Base-by-base conservation (phyloP, 106 monocot genomes). In the Iris macrosiphon region DNA sequence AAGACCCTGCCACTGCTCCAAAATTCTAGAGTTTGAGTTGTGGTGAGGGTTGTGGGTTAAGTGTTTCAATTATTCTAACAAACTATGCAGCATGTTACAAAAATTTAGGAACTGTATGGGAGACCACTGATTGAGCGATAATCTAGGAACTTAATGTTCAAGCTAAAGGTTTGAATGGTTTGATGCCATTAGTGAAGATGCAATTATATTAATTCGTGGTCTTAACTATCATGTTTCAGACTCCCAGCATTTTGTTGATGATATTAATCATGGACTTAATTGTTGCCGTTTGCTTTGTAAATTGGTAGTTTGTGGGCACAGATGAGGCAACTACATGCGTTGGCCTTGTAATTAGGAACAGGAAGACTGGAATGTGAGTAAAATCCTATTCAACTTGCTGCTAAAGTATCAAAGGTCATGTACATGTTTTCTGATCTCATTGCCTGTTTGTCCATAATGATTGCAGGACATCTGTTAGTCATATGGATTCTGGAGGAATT, bases 321-420 rank as follows among this genome's bases (percentile, higher is more conserved):
- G 95, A 96, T 69, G 95, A 96, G 69, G 85, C 82, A 27, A 96
- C 95, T 14, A 96, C 95, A 29, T 96, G 95, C 42, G 82, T 89
- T 2, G 82, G 89, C 42, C 74, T 96, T 47, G 89, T 79, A 23
- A 89, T 96, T 46, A 82, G 85, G 28, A 89, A 85, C 59, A 66
- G 35, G 35, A 68, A 70, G 0, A 89, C 40, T 86, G 85, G 89
- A 83, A 75, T 83, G 87, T 92, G 52, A 83, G 86, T 38, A 2
- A 22, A 55, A 21, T 21, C 20, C 12, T 55, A 12, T 55, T 55
- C 20, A 14, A 19, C 34, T 15, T 44, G 8, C 12, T 37, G 5
- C 5, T 0, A 12, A 37, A 37, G 37, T 12, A 37, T 37, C 37
- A 37, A 37, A 40, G 0, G 19, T 18, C 6, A 27, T 58, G 31